Evolutionary conservation across 305 asterid species (phyloP), one percentile per base, ranked within the genome.

Genomic region (Solanum aculeatissimum): DNA sequence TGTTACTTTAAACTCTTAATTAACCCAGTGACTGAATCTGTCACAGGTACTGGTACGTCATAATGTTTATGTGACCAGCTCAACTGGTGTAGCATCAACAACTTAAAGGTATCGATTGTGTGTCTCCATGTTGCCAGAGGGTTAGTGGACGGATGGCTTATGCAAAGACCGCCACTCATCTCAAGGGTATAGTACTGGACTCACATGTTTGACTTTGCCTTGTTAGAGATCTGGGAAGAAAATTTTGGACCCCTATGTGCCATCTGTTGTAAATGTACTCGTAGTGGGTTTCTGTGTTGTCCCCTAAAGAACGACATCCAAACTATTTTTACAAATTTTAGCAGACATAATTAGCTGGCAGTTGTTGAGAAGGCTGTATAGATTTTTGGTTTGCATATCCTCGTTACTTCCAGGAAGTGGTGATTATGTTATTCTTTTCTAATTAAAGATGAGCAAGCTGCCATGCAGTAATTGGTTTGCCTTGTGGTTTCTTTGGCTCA

Each of bases 71-170:
- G 74, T 83, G 87, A 69, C 78, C 81, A 51, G 77, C 84, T 77
- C 53, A 18, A 60, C 60, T 38, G 62, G 32, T 72, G 42, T 51
- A 83, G 47, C 29, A 38, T 55, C 42, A 57, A 35, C 82, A 69
- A 16, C 63, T 65, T 43, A 29, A 74, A 23, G 47, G 85, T 87
- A 60, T 68, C 6, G 77, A 84, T 85, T 78, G 81, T 77, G 72
- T 7, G 84, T 87, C 86, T 91, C 92, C 92, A 92, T 91, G 94
- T 91, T 86, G 91, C 94, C 92, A 71, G 92, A 88, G 87, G 97
- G 94, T 85, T 92, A 93, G 97, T 85, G 89, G 89, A 88, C 86
- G 84, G 87, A 93, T 93, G 97, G 97, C 90, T 89, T 89, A 87
- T 82, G 85, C 88, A 66, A 86, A 63, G 83, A 80, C 91, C 21